Base-by-base conservation (phyloP, 768 basidiomycete genomes). In the Pleurotus tuber-regium region DNA sequence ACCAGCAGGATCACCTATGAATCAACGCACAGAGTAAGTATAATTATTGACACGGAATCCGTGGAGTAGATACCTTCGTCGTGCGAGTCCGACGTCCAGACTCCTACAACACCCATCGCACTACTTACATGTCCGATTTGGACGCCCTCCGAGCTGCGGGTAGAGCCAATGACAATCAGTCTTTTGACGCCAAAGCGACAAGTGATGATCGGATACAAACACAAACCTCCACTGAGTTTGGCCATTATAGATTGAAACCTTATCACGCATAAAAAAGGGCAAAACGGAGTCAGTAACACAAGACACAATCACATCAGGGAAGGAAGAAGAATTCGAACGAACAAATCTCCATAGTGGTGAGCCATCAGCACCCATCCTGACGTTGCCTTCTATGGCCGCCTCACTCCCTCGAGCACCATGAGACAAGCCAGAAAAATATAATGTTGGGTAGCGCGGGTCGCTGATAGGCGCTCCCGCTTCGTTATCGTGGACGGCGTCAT, bases 1-100 rank as follows among this genome's bases (percentile, higher is more conserved):
- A 87, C 85, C 86, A 44, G 77, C 80, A 23, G 85, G 86, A 61
- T 89, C 87, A 30, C 76, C 82, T 81, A 46, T n/a, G n/a, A n/a
- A n/a, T n/a, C n/a, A n/a, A n/a, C n/a, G n/a, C 48, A n/a, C 33
- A 14, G 26, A 48, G 26, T 9, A 7, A 42, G 36, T 19, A 16
- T 39, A 31, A 42, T 56, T 18, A 56, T 21, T 26, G 11, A 41
- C 21, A 44, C 24, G 50, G 1, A 19, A 16, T 36, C 18, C 19
- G 19, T 31, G 26, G n/a, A 43, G 12, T 23, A 55, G 57, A 35
- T 52, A 81, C 82, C 78, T 53, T 71, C 72, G 48, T 79, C 80
- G 54, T 87, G 87, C 52, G 69, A 61, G 4, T 75, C 78, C 1
- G 84, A 82, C 4, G 81, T 80, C 87, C 87, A 91, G 6, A 77